Conservation (phyloP, 768 basidiomycete species). For the Boletus fagicola region DNA sequence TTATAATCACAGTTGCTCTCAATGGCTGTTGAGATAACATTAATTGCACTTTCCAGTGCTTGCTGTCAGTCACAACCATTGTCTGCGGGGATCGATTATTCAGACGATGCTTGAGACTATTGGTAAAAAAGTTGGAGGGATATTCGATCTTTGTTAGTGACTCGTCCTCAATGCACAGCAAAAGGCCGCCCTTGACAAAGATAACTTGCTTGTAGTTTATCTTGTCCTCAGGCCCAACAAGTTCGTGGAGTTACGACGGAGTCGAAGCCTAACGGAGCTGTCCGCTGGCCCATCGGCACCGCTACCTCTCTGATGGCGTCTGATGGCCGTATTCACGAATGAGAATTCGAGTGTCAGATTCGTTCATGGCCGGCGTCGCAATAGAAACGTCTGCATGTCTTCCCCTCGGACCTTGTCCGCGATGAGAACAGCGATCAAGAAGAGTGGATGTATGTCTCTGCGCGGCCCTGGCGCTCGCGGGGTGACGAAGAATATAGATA, state of each 20-base stretch:
- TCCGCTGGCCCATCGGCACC: neutral
- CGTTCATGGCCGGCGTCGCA: neutral
- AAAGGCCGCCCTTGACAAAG: too few species aligned
- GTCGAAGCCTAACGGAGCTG: neutral
- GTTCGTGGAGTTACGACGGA: neutral
- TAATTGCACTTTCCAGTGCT: neutral
- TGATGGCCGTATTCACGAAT: constrained; percentile 7
- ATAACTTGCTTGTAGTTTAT: too few species aligned
- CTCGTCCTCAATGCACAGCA: neutral
- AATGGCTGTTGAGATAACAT: neutral
- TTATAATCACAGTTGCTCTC: neutral
- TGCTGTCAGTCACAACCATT: neutral
- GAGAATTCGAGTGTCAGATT: constrained; percentile 3
- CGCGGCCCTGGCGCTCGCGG: constrained; percentile 67
- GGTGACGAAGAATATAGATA: neutral
- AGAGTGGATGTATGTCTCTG: constrained; percentile 86
- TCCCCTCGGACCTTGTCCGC: constrained; percentile 1
- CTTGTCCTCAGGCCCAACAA: too few species aligned
- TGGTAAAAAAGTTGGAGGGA: neutral
- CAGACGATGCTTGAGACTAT: neutral
- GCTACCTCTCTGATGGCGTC: neutral
- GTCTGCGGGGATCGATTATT: neutral
- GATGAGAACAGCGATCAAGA: constrained; percentile 36
- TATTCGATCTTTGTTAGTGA: neutral
- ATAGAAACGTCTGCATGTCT: neutral